phyloP scores from a whole-genome alignment of 306 rosid species.

The Purshia tridentata region DNA sequence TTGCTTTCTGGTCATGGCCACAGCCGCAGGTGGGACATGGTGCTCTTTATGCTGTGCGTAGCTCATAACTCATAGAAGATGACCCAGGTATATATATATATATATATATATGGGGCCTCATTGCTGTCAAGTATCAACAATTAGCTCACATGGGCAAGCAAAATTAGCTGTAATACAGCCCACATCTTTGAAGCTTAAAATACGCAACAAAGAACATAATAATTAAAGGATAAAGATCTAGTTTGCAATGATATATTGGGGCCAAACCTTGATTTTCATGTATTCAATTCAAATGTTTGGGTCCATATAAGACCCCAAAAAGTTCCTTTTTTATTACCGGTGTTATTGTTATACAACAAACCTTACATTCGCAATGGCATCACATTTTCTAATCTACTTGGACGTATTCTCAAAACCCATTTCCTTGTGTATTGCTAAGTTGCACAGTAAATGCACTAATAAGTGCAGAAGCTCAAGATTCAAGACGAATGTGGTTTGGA shows the following conservation, averaged over 20 bases:
- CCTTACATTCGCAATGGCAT: not conserved
- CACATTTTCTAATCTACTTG: too few relatives aligned
- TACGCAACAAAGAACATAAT: not conserved
- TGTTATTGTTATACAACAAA: too few relatives aligned
- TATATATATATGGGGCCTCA: slow-evolving; percentile 20
- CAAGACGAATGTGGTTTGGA: too few relatives aligned
- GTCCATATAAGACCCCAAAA: not conserved
- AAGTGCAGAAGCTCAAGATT: too few relatives aligned
- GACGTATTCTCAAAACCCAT: too few relatives aligned
- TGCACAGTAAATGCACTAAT: too few relatives aligned
- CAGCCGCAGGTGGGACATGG: slow-evolving; percentile 22
- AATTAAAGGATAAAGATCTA: not conserved
- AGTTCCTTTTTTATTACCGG: too few relatives aligned
- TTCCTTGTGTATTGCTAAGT: too few relatives aligned
- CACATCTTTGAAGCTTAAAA: not conserved
- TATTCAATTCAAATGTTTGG: slow-evolving; percentile 5
- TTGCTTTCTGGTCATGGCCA: slow-evolving; percentile 11
- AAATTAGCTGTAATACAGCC: slow-evolving; percentile 18
- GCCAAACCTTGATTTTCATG: slow-evolving; percentile 6
- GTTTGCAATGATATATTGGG: slow-evolving; percentile 15
- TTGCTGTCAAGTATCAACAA: slow-evolving; percentile 25
- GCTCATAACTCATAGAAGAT: not conserved
- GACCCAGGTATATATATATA: too few relatives aligned
- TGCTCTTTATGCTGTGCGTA: not conserved
- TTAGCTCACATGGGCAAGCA: slow-evolving; percentile 24